Evolutionary conservation across 352 stramenopile species (phyloP), one percentile per base, ranked within the genome.

Genomic region (Phytophthora sp.): DNA sequence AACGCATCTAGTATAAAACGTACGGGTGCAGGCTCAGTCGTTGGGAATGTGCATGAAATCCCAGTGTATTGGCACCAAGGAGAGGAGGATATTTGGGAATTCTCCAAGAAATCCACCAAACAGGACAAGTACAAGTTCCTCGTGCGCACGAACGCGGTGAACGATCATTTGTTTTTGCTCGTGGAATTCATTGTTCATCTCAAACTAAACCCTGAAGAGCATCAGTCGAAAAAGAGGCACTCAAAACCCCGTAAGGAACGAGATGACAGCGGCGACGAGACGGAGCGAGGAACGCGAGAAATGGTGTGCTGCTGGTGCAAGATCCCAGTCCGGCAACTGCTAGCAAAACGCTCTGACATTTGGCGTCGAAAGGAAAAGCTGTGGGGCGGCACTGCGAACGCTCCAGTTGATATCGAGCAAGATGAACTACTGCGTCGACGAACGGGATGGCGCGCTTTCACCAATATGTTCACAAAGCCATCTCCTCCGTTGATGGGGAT

Each of bases 281-380:
- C 11, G 2, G 27, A 67, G 11, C 27, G 13, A 53, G 63, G 66
- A 55, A 68, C 63, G 0, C 69, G 80, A 23, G 85, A 94, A 66
- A 90, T 94, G 85, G 77, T 88, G 4, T 86, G 81, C 20, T 91
- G 83, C 45, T 94, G 85, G 85, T 86, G 81, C 56, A 94, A 94
- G 53, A 83, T 94, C 13, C 85, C 85, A 7, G 49, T 92, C 7
- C 66, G 66, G 7, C 76, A 77, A 11, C 52, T 94, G 12, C 56
- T 94, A 5, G 70, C 78, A 1, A 80, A 81, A 24, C 73, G 76
- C 0, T 53, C 63, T 8, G 82, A 82, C 8, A 63, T 89, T 41
- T 65, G 85, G 20, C 83, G 85, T 7, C 61, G 62, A 15, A 81
- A 83, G 21, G 62, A 89, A 24, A 86, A 86, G 18, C 57, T 94